Evolutionary conservation across 345 rosid species (phyloP).

Genomic region (Lagerstroemia speciosa): DNA sequence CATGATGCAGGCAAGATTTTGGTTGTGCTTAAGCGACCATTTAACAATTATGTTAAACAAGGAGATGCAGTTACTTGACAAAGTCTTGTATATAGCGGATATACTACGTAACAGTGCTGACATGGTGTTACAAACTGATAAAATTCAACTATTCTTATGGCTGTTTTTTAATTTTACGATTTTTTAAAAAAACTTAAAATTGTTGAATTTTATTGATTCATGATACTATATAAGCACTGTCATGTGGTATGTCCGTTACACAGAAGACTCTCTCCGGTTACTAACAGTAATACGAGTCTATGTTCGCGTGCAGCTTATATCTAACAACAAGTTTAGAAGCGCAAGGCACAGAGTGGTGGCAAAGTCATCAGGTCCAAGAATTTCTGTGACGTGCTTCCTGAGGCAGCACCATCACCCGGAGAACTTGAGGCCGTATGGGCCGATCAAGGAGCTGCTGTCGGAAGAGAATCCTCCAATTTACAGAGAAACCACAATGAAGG

Average conservation of each 20-base stretch:
- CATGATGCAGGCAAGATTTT: conserved; percentile 18
- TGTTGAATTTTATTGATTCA: background rate
- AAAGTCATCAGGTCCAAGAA: conserved; percentile 15
- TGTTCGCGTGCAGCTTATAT: conserved; percentile 5
- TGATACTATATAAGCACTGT: too few species aligned
- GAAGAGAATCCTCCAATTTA: conserved; percentile 22
- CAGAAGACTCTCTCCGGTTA: too few species aligned
- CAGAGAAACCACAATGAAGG: conserved; percentile 11
- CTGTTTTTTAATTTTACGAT: too few species aligned
- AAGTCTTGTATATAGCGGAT: too few species aligned
- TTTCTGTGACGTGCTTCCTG: conserved; percentile 18
- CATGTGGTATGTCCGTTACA: too few species aligned
- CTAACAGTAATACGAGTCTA: too few species aligned
- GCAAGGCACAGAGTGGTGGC: conserved; percentile 4
- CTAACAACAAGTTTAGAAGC: conserved; percentile 9
- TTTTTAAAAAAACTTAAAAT: too few species aligned
- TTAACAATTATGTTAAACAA: too few species aligned
- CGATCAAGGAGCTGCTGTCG: conserved; percentile 25
- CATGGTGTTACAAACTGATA: too few species aligned
- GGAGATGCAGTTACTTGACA: too few species aligned
- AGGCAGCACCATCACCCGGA: conserved; percentile 14
- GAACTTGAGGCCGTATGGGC: conserved; percentile 18
- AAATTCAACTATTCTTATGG: too few species aligned
- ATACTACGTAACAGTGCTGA: background rate
- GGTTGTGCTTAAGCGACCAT: background rate